A percentile compares a stretch with the other conserved stretches of the same genome.
phyloP scores from a whole-genome alignment of 495 filamentous ascomycete genomes.

The Aspergillus ellipticus region DNA sequence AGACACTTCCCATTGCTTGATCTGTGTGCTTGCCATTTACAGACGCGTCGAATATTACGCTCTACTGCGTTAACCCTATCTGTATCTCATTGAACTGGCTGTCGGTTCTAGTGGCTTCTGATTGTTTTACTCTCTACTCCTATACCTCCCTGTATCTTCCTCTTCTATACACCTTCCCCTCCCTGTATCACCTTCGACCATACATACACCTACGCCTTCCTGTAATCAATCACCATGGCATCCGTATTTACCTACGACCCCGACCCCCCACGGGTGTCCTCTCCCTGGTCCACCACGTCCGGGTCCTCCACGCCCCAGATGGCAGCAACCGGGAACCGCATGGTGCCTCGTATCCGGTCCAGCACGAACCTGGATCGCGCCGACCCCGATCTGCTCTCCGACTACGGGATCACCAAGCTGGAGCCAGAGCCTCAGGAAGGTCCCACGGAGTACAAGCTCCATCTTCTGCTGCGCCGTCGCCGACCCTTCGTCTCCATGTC shows the following conservation, averaged over 20 bases:
- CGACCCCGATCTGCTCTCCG: conserved; percentile 53
- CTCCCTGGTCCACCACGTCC: conserved; percentile 75
- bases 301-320: conserved; percentile 40
- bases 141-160: too few relatives aligned
- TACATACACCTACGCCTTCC: too few relatives aligned
- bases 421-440: conserved; percentile 92
- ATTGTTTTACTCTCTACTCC: not conserved
- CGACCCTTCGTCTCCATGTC: conserved; percentile 63
- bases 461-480: conserved; percentile 78
- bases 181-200: too few relatives aligned
- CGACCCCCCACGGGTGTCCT: conserved; percentile 79
- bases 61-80: too few relatives aligned
- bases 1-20: not conserved
- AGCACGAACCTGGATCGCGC: conserved; percentile 25
- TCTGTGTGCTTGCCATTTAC: not conserved
- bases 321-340: conserved; percentile 16
- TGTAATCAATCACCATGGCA: conserved; percentile 57
- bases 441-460: conserved; percentile 93
- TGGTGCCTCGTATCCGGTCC: conserved; percentile 26
- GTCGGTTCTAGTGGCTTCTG: not conserved
- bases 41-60: not conserved
- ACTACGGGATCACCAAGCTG: conserved; percentile 71
- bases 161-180: not conserved
- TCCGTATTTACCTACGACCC: conserved; percentile 95
- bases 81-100: not conserved